Conservation (phyloP, 2,329 filamentous ascomycete genomes). For the Botrytis galanthina region DNA sequence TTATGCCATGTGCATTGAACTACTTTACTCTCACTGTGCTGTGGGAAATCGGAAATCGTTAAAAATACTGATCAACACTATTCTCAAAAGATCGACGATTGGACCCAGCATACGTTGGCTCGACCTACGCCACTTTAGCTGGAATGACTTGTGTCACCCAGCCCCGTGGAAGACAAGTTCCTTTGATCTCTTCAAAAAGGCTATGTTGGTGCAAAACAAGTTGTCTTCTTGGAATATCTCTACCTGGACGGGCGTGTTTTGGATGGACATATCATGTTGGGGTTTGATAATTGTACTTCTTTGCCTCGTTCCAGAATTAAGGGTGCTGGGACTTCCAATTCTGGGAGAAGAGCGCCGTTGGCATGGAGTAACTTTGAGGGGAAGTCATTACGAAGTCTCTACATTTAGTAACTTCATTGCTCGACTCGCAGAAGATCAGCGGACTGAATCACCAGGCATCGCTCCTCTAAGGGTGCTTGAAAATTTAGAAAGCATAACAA, state of each 20-base stretch:
- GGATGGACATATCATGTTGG: not conserved
- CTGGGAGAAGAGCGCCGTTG: not conserved
- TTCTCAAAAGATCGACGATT: not conserved
- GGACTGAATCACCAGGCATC: not conserved
- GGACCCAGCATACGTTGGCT: not conserved
- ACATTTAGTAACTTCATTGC: not conserved
- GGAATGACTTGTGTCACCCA: rapidly evolving
- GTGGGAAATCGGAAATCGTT: not conserved
- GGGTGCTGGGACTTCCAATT: not conserved
- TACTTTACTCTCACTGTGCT: not conserved
- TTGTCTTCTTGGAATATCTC: not conserved
- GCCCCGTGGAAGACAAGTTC: not conserved
- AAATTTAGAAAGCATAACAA: not conserved
- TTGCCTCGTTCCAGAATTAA: not conserved
- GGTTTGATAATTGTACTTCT: not conserved
- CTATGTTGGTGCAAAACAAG: not conserved
- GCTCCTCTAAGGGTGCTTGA: not conserved
- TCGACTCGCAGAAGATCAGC: not conserved
- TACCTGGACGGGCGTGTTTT: not conserved
- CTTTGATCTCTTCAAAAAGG: not conserved
- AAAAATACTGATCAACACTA: not conserved
- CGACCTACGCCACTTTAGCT: not conserved
- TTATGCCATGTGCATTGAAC: not conserved
- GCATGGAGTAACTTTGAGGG: rapidly evolving
- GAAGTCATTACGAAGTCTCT: not conserved